Percentiles rank a stretch among this genome's conserved stretches.
Evolutionary conservation across 2,329 filamentous ascomycete genomes (phyloP).

Genomic region (Ophiostoma tasmaniense): DNA sequence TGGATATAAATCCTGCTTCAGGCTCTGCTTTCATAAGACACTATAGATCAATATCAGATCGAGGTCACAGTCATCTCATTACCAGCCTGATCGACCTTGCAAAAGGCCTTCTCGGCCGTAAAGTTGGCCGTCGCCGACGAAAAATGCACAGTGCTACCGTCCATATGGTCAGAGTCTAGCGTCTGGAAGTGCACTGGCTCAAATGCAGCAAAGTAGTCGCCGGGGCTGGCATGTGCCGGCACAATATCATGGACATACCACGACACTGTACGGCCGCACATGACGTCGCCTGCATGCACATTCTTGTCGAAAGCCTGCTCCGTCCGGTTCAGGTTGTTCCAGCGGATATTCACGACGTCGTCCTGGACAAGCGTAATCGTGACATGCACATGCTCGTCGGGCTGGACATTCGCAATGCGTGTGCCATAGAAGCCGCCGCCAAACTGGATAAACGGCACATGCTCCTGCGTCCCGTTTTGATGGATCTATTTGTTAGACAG

Average conservation of each 20-base stretch:
- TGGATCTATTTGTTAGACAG: not conserved
- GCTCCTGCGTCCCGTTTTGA: not conserved
- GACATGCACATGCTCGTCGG: not conserved
- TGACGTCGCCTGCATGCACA: constrained; percentile 7
- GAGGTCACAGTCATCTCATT: not conserved
- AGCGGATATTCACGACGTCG: not conserved
- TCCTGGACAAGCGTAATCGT: not conserved
- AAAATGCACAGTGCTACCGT: not conserved
- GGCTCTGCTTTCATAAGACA: not conserved
- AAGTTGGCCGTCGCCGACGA: not conserved
- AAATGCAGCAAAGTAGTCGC: constrained; percentile 18
- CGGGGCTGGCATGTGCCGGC: constrained; percentile 8
- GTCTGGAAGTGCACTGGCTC: constrained; percentile 15
- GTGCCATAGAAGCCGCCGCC: not conserved
- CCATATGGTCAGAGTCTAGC: not conserved
- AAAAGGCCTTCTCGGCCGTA: not conserved
- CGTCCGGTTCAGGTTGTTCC: not conserved
- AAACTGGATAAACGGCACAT: not conserved
- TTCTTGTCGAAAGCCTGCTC: constrained; percentile 12
- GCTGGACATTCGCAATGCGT: not conserved
- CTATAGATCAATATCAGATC: not conserved
- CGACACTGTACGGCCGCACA: constrained; percentile 17
- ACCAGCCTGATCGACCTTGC: not conserved
- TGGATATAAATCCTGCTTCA: too few relatives aligned
- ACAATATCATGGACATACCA: constrained; percentile 19